Evolutionary conservation across 768 basidiomycete genomes (phyloP).

Genomic region (Coprinopsis sp.): DNA sequence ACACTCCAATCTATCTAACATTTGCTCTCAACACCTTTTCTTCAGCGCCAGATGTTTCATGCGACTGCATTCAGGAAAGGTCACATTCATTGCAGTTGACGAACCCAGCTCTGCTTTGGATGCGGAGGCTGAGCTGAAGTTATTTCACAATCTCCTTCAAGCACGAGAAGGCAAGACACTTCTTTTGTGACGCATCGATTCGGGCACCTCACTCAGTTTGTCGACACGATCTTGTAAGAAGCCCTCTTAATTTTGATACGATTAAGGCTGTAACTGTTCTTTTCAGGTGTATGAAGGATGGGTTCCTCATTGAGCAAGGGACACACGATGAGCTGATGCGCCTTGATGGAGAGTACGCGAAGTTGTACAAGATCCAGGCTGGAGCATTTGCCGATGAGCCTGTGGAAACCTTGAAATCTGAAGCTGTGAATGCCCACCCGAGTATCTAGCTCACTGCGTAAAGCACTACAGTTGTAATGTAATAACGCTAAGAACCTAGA

Average conservation of each 20-base stretch:
- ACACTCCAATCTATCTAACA: neutral
- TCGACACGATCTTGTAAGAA: constrained; percentile 49
- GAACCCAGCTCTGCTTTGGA: constrained; percentile 58
- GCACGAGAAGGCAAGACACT: constrained; percentile 45
- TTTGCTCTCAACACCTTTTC: neutral
- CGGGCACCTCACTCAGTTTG: constrained; percentile 41
- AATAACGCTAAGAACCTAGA: no score
- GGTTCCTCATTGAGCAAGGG: constrained; percentile 34
- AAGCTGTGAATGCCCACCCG: no score
- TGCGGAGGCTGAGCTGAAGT: constrained; percentile 44
- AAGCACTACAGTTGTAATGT: no score
- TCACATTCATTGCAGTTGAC: constrained; percentile 49
- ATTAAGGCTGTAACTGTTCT: neutral
- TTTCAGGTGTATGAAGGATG: constrained; percentile 43
- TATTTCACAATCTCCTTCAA: constrained; percentile 36
- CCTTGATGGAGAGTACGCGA: constrained; percentile 34
- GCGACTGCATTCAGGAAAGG: constrained; percentile 32
- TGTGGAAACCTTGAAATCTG: no score
- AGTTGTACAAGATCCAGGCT: constrained; percentile 38
- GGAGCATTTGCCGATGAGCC: no score
- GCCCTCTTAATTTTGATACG: constrained; percentile 6
- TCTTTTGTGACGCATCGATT: constrained; percentile 56
- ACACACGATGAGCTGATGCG: constrained; percentile 35
- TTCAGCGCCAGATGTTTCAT: constrained; percentile 42
- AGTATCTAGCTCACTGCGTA: no score